phyloP scores from a whole-genome alignment of 2,329 filamentous ascomycete genomes.

The Stachybotrys chartarum region DNA sequence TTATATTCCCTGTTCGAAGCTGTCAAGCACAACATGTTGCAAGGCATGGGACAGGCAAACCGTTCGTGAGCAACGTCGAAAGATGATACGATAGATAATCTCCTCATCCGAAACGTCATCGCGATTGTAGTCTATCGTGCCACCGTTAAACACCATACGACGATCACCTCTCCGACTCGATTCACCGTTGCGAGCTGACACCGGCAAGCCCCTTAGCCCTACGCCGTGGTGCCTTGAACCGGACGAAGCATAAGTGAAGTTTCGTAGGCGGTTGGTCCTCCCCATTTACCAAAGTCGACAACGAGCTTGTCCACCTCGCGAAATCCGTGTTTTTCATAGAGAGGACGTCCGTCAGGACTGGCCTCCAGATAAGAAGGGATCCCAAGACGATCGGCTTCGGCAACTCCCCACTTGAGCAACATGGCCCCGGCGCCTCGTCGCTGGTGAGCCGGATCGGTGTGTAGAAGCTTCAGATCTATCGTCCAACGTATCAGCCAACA shows the following conservation, averaged over 20 bases:
- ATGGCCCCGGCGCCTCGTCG: conserved; percentile 25
- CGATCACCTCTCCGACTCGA: background rate
- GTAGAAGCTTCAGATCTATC: conserved; percentile 29
- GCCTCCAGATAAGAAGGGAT: conserved; percentile 30
- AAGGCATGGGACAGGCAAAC: no score
- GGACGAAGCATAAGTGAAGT: conserved; percentile 17
- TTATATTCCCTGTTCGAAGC: no score
- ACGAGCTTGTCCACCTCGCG: conserved; percentile 16
- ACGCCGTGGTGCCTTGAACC: background rate
- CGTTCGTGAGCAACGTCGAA: no score
- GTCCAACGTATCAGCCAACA: background rate
- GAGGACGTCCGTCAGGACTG: conserved; percentile 17
- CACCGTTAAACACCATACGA: no score
- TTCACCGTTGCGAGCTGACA: background rate
- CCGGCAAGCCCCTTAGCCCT: background rate
- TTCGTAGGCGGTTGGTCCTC: conserved; percentile 11
- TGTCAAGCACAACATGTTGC: no score
- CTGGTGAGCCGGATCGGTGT: conserved; percentile 29
- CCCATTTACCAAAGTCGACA: conserved; percentile 21
- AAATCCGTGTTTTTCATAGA: conserved; percentile 30
- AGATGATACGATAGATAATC: no score
- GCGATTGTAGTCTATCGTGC: no score
- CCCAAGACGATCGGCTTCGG: conserved; percentile 26
- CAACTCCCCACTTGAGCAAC: conserved; percentile 25
- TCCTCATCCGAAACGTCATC: no score